These are phyloP conservation scores for Lepidium didymum DNA, from an alignment of 345 rosid species.

Conservation along the genomic window DNA sequence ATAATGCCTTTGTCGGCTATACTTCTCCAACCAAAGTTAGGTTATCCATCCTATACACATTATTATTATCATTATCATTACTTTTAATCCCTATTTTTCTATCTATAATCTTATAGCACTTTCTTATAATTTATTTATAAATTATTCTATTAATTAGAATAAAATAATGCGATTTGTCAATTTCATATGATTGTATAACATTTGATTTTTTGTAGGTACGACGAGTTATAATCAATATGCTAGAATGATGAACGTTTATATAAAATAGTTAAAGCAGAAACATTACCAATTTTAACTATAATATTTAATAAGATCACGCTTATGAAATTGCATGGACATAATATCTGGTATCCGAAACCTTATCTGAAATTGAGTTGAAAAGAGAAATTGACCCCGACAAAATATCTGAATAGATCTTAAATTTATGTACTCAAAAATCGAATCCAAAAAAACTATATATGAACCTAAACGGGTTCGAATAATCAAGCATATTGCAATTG, in stretches of 20 bases:
- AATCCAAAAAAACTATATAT: too few relatives aligned
- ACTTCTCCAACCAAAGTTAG: slow-evolving; percentile 18
- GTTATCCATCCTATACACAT: slow-evolving; percentile 15
- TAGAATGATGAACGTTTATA: not conserved
- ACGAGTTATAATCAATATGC: not conserved
- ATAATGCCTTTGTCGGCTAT: slow-evolving; percentile 29
- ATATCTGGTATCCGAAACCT: too few relatives aligned
- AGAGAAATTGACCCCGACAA: too few relatives aligned
- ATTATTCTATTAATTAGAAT: too few relatives aligned
- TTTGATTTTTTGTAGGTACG: not conserved
- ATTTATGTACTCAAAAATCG: too few relatives aligned
- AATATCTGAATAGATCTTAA: too few relatives aligned
- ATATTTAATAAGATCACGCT: not conserved
- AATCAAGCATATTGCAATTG: too few relatives aligned
- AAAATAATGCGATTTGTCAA: not conserved
- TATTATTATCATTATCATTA: not conserved
- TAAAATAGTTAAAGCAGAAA: not conserved
- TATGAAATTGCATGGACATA: too few relatives aligned
- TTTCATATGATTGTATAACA: not conserved
- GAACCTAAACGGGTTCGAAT: too few relatives aligned
- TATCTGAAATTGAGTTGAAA: too few relatives aligned
- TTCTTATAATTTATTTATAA: not conserved
- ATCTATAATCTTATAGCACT: not conserved
- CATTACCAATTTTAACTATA: not conserved
- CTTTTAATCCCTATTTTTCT: not conserved